A percentile compares a stretch with the other conserved stretches of the same genome.
Conservation (phyloP, 2,329 filamentous ascomycete species). For the Xylariaceae sp. region DNA sequence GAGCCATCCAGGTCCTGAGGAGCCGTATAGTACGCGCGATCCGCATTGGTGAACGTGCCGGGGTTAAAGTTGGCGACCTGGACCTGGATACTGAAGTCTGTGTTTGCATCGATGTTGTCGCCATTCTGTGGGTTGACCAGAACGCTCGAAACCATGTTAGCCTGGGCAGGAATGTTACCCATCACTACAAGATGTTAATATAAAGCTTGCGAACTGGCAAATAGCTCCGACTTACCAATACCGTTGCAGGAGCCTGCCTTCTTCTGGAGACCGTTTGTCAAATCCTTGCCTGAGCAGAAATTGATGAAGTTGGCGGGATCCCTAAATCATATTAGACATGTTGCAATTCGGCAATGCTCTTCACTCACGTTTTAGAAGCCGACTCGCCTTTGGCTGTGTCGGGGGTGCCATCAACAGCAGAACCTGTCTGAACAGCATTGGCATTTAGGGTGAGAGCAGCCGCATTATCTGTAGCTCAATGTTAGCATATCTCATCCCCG, state of each 20-base stretch:
- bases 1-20: conserved; percentile 58
- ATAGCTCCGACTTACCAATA: conserved; percentile 53
- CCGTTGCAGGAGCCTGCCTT: conserved; percentile 68
- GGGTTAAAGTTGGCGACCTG: conserved; percentile 60
- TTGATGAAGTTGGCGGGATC: conserved; percentile 69
- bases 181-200: conserved; percentile 52
- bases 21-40: conserved; percentile 65
- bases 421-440: conserved; percentile 58
- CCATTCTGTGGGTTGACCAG: conserved; percentile 60
- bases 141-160: conserved; percentile 64
- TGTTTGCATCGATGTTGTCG: conserved; percentile 53
- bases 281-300: conserved; percentile 60
- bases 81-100: conserved; percentile 61
- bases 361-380: conserved; percentile 58
- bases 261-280: conserved; percentile 68
- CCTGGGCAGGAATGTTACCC: conserved; percentile 63
- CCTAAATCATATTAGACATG: conserved; percentile 45
- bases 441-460: conserved; percentile 47
- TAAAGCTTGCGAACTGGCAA: not conserved
- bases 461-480: conserved; percentile 32
- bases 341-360: not conserved
- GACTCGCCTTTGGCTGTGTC: conserved; percentile 53
- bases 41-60: conserved; percentile 67
- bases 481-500: not conserved
- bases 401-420: conserved; percentile 44